phyloP scores from a whole-genome alignment of 495 filamentous ascomycete species.

The Aspergillus cavernicola region DNA sequence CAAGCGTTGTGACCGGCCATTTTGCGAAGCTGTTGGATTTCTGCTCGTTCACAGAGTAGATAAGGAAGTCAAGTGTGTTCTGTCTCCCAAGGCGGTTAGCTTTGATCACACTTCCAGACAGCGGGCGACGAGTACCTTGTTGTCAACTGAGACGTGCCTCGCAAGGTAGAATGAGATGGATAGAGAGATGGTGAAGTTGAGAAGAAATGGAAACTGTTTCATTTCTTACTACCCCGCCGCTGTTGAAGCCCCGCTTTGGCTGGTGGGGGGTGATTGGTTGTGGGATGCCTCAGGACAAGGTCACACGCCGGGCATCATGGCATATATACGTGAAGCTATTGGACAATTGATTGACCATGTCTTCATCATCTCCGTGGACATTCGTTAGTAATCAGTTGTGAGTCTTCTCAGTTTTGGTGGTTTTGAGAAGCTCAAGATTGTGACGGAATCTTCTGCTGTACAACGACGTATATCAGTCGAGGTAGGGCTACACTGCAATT shows the following conservation, averaged over 20 bases:
- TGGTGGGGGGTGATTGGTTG: constrained; percentile 9
- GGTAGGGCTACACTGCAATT: too few species aligned
- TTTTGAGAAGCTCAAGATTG: too few species aligned
- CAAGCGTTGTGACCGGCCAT: constrained; percentile 30
- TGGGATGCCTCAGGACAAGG: neutral
- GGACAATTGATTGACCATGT: neutral
- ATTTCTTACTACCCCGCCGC: constrained; percentile 2
- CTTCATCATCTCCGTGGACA: too few species aligned
- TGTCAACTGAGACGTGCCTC: neutral
- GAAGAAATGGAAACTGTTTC: neutral
- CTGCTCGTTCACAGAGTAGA: neutral
- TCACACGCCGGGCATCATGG: neutral
- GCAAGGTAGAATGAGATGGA: neutral
- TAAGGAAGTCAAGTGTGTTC: neutral
- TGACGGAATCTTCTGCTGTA: too few species aligned
- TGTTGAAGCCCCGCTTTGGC: constrained; percentile 12
- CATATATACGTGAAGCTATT: neutral
- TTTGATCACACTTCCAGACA: neutral
- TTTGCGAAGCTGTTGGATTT: constrained; percentile 3
- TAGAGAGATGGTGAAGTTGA: neutral
- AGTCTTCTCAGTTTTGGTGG: too few species aligned
- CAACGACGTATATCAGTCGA: too few species aligned
- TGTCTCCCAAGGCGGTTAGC: neutral
- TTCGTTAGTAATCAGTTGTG: too few species aligned
- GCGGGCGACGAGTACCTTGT: neutral